A percentile compares a stretch with the other conserved stretches of the same genome.
These are phyloP conservation scores for Rhodosporidiobolus sp. DNA, from an alignment of 768 basidiomycete species.

Conservation along the genomic window DNA sequence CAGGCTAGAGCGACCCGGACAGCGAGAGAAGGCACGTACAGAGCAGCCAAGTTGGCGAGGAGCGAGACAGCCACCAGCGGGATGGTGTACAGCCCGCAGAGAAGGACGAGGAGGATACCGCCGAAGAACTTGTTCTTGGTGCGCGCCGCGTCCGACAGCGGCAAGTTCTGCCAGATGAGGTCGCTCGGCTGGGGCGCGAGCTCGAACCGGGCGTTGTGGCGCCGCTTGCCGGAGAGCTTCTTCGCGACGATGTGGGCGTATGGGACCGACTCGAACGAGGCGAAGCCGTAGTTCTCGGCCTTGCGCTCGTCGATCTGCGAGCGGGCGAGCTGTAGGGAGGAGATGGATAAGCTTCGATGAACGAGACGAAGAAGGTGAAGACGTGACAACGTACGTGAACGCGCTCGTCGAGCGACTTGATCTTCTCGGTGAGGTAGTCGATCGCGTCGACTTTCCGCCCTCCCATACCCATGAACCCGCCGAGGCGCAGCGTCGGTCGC, in stretches of 20 bases:
- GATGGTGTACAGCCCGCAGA: constrained; percentile 93
- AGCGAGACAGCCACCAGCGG: constrained; percentile 86
- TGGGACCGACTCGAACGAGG: constrained; percentile 67
- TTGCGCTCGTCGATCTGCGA: constrained; percentile 56
- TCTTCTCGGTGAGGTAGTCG: constrained; percentile 64
- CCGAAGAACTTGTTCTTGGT: constrained; percentile 68
- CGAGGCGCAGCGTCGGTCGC: constrained; percentile 74
- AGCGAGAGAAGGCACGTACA: constrained; percentile 47
- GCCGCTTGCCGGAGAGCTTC: constrained; percentile 63
- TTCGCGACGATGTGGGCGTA: constrained; percentile 83
- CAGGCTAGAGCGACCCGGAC: constrained; percentile 46
- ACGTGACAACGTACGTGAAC: constrained; percentile 67
- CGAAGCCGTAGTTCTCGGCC: constrained; percentile 65
- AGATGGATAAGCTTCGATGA: constrained; percentile 60
- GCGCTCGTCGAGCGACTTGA: constrained; percentile 49
- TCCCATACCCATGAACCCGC: constrained; percentile 76
- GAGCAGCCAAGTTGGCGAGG: constrained; percentile 74
- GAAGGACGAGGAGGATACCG: constrained; percentile 68
- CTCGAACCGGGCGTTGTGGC: constrained; percentile 66
- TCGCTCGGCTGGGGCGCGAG: constrained; percentile 67
- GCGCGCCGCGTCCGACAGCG: constrained; percentile 64
- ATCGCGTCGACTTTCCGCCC: constrained; percentile 60
- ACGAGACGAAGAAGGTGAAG: too few relatives aligned
- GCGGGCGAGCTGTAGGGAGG: constrained; percentile 49
- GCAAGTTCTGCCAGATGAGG: constrained; percentile 85